Percentiles rank a stretch among this genome's conserved stretches.
phyloP scores from a whole-genome alignment of 2,329 filamentous ascomycete species.

The Paraphoma sp. region DNA sequence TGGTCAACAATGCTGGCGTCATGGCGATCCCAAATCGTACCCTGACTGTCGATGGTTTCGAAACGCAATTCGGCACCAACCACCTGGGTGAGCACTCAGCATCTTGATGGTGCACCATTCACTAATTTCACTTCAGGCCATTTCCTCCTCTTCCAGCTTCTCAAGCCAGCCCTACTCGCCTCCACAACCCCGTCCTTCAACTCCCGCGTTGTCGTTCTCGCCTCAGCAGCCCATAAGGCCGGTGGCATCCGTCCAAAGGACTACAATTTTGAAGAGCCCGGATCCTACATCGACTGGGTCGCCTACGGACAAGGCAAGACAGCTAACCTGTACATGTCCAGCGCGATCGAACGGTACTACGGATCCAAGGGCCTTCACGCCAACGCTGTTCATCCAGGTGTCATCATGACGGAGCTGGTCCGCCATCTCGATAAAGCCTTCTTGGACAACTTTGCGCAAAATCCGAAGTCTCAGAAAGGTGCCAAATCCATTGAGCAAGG shows the following conservation, averaged over 20 bases:
- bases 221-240: conserved; percentile 44
- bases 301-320: conserved; percentile 60
- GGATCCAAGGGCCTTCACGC: conserved; percentile 32
- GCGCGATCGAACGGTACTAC: conserved; percentile 36
- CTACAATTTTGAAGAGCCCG: conserved; percentile 47
- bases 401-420: not conserved
- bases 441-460: not conserved
- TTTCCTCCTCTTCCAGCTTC: conserved; percentile 50
- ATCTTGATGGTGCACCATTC: too few species aligned
- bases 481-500: conserved; percentile 46
- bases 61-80: conserved; percentile 51
- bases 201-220: conserved; percentile 49
- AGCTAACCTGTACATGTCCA: conserved; percentile 60
- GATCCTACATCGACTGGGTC: conserved; percentile 30
- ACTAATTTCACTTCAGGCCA: conserved; percentile 22
- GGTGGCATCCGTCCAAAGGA: not conserved
- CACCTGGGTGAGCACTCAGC: conserved; percentile 41
- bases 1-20: conserved; percentile 31
- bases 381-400: conserved; percentile 11
- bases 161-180: conserved; percentile 48
- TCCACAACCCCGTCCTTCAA: conserved; percentile 23
- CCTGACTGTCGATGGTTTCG: conserved; percentile 36
- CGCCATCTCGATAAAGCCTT: too few species aligned
- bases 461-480: not conserved
- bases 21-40: conserved; percentile 33